phyloP scores from a whole-genome alignment of 2,329 filamentous ascomycete genomes.

The Blastomyces percursus region DNA sequence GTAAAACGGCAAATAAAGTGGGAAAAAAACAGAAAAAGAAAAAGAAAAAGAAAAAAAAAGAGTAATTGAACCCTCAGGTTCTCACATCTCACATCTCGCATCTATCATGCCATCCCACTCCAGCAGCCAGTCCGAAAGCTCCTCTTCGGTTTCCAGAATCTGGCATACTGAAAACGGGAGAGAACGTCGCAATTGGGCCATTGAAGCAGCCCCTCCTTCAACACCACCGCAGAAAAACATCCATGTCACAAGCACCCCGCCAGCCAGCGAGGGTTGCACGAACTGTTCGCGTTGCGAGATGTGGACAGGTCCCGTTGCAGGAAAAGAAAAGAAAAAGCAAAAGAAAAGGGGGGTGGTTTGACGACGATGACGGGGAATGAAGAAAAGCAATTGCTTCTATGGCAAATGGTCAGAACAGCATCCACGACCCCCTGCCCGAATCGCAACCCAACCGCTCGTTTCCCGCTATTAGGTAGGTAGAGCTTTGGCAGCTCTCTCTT shows the following conservation, averaged over 20 bases:
- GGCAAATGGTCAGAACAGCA: background rate
- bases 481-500: background rate
- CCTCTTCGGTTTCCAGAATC: too few species aligned
- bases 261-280: constrained; percentile 2
- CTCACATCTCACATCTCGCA: background rate
- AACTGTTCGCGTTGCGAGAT: constrained; percentile 2
- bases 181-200: background rate
- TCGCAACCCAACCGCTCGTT: background rate
- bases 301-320: background rate
- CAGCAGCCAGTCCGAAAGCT: background rate
- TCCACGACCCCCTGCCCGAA: background rate
- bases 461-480: background rate
- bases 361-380: background rate
- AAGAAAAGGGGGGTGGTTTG: background rate
- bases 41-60: too few species aligned
- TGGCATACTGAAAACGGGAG: background rate
- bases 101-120: background rate
- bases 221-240: constrained; percentile 1
- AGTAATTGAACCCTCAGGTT: background rate
- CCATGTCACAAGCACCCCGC: background rate
- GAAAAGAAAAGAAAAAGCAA: background rate
- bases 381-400: background rate
- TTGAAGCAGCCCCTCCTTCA: background rate
- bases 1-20: background rate
- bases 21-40: too few species aligned